Evolutionary conservation across 371 early-diverging fungal genomes (phyloP), one percentile per base, ranked within the genome.

Genomic region (Circinella minor): DNA sequence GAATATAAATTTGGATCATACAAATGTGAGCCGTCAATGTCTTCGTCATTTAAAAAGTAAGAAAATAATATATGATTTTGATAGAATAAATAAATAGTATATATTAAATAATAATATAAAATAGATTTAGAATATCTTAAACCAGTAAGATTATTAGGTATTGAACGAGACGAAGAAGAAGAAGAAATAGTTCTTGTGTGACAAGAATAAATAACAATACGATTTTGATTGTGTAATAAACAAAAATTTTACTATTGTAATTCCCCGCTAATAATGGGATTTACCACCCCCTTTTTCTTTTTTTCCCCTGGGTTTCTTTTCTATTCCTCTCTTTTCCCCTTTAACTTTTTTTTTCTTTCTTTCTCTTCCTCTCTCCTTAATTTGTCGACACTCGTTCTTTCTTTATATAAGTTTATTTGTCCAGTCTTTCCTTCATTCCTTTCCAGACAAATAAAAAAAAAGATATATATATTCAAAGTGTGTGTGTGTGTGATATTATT

Each of bases 1-100:
- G 63, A 68, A 76, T 48, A 71, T 83, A 13, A 83, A 79, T 57
- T 48, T 83, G 76, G 81, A 83, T 63, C 73, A 76, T 48, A 83
- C 83, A 6, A 49, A 63, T 39, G 83, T 79, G 18, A 78, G 74
- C 61, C 68, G 64, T 55, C 67, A 67, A 14, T 83, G 83, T 57
- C 61, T 77, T 20, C 70, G 66, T 34, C 69, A 78, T 61, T 68
- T 82, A 36, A 47, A 73, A 75, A 76, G 82, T 80, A 72, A 70
- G 15, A 11, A 9, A 55, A 7, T n/a, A n/a, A 10, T 60, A 18
- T 47, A 1, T n/a, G 17, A 15, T 13, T 1, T 46, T 17, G 38
- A 11, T 8, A 46, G 38, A 62, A 43, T 43, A 39, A 9, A 39
- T 43, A 43, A 43, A 6, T 43, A 4, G 13, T 49, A 60, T 62